A percentile compares a stretch with the other conserved stretches of the same genome.
Evolutionary conservation across 1,139 yeast species (phyloP).

Genomic region (Torulaspora pretoriensis): DNA sequence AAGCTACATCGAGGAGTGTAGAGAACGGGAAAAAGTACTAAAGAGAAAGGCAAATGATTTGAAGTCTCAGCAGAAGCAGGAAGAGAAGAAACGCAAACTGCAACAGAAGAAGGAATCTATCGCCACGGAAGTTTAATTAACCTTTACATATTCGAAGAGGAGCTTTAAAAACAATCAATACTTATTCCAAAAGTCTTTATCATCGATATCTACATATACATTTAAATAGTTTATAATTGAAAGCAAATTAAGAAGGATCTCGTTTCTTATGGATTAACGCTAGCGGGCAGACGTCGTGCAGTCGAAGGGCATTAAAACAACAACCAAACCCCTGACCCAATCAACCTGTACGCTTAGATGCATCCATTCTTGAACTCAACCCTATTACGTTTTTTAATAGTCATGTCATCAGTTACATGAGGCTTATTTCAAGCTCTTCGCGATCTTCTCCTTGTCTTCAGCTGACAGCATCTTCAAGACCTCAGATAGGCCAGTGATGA

Average conservation of each 20-base stretch:
- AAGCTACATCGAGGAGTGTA: constrained; percentile 19
- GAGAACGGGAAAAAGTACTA: constrained; percentile 22
- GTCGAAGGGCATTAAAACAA: constrained; percentile 7
- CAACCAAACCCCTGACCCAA: constrained; percentile 12
- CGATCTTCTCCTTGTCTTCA: constrained; percentile 51
- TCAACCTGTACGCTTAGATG: not conserved
- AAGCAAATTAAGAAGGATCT: constrained; percentile 3
- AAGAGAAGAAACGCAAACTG: constrained; percentile 9
- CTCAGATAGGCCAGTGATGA: constrained; percentile 57
- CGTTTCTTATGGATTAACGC: not conserved
- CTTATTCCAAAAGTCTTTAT: constrained; percentile 3
- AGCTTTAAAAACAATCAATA: not conserved
- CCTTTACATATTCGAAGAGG: not conserved
- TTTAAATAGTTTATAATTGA: constrained; percentile 6
- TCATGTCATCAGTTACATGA: not conserved
- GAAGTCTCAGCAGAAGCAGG: constrained; percentile 16
- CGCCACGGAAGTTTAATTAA: not conserved
- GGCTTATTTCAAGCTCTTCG: constrained; percentile 12
- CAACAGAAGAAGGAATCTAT: not conserved
- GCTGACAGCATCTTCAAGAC: constrained; percentile 55
- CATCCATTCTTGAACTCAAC: not conserved
- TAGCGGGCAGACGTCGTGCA: not conserved
- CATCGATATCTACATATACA: constrained; percentile 8
- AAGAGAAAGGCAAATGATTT: constrained; percentile 19
- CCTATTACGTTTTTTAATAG: not conserved